These are phyloP conservation scores for Tetrastigma voinierianum DNA, from an alignment of 164 flowering plant genomes.

Conservation along the genomic window DNA sequence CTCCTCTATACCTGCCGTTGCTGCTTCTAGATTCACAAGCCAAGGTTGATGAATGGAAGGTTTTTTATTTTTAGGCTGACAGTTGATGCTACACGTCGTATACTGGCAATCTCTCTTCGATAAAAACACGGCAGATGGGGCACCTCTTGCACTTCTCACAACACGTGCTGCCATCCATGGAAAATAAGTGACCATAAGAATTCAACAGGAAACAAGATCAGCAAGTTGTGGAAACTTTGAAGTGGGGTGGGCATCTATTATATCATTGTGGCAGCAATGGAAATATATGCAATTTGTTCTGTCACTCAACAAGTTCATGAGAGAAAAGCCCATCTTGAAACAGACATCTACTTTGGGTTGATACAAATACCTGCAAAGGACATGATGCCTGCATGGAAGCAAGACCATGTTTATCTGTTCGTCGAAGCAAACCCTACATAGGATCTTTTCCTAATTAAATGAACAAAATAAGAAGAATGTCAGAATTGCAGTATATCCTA, in stretches of 20 bases:
- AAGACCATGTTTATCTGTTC: conserved; percentile 37
- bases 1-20: conserved; percentile 17
- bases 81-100: conserved; percentile 65
- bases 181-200: neutral
- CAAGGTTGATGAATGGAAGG: neutral
- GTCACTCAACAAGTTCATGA: neutral
- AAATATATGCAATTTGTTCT: too few species aligned
- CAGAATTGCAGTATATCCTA: neutral
- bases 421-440: conserved; percentile 47
- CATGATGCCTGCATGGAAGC: conserved; percentile 47
- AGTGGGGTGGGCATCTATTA: too few species aligned
- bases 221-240: neutral
- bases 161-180: conserved; percentile 52
- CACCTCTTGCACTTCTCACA: conserved; percentile 75
- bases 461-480: conserved; percentile 6
- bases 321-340: neutral
- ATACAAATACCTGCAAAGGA: conserved; percentile 40
- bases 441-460: conserved; percentile 36
- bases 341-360: neutral
- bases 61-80: neutral
- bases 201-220: neutral
- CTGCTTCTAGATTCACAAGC: conserved; percentile 20
- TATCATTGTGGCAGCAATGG: too few species aligned
- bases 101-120: conserved; percentile 72
- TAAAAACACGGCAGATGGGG: conserved; percentile 73